Conservation (phyloP, 805 yeast genomes). For the Komagataella pseudopastoris region DNA sequence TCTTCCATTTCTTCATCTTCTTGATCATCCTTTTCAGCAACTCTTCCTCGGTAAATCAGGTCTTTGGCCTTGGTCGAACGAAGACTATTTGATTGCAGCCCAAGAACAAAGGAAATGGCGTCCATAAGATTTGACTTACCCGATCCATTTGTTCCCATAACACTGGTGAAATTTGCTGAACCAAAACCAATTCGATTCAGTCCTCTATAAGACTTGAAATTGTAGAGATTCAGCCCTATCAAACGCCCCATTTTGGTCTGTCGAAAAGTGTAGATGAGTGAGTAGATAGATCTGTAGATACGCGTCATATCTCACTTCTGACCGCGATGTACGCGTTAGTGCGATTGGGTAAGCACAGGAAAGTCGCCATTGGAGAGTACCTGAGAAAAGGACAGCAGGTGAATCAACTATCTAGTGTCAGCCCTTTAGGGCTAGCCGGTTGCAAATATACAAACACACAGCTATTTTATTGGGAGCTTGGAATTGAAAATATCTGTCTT, state of each 20-base stretch:
- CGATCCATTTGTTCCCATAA: conserved; percentile 97
- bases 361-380: not conserved
- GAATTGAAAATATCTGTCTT: not conserved
- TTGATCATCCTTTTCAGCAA: conserved; percentile 15
- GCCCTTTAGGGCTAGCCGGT: too few relatives aligned
- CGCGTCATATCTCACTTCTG: not conserved
- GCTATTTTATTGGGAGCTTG: too few relatives aligned
- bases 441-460: too few relatives aligned
- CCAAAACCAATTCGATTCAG: conserved; percentile 72
- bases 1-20: conserved; percentile 12
- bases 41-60: conserved; percentile 65
- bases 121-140: conserved; percentile 98
- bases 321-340: not conserved
- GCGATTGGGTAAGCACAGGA: not conserved
- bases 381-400: not conserved
- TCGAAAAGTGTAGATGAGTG: not conserved
- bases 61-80: conserved; percentile 67
- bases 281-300: not conserved
- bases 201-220: conserved; percentile 88
- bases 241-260: conserved; percentile 59
- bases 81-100: conserved; percentile 62
- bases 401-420: too few relatives aligned
- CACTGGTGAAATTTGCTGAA: conserved; percentile 68
- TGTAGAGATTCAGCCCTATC: conserved; percentile 61
- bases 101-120: conserved; percentile 85